Base-by-base conservation (phyloP, 768 basidiomycete species). In the Rhodocollybia butyracea region DNA sequence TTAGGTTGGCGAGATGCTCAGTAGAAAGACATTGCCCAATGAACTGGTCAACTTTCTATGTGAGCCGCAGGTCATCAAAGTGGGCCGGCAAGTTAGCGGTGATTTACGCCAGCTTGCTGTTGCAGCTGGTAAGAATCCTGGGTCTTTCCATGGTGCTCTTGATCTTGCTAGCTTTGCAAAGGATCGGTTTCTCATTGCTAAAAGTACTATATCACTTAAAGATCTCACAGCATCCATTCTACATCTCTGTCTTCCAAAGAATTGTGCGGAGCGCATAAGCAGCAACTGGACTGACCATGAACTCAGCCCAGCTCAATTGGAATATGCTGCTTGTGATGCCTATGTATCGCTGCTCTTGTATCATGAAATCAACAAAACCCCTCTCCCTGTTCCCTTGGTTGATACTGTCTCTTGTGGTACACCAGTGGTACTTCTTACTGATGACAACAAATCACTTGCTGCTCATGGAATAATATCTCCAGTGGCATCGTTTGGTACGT, bases 81-180 rank as follows among this genome's bases (percentile, higher is more conserved):
- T 39, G 19, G 51, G 51, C 2, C 8, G 32, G 2, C 12, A 38
- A 19, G 32, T 52, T 19, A 13, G 32, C 2, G n/a, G 15, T 21
- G 51, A 52, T 38, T 34, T 52, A 11, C 11, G 27, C n/a, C 39
- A 39, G 19, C 51, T 52, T 2, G 31, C 10, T 26, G 5, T 26
- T 2, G 30, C 24, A 8, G 17, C 34, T 17, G 34, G 10, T 8
- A 8, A 8, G 17, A 8, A 8, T 36, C 10, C 34, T 36, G 21
- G 21, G 12, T 29, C 59, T 4, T 70, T 73, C 55, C 42, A 45
- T 17, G 68, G 68, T 22, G 64, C 43, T 8, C 21, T 71, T 39
- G 64, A 72, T 38, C 62, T 73, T 51, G 69, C 62, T 4, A 47
- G 50, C 2, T 50, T 63, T 43, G 68, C 70, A 2, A 72, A 73